Percentiles rank a stretch among this genome's conserved stretches.
These are phyloP conservation scores for Coemansia sp. DNA, from an alignment of 192 early-diverging fungal species.

Conservation along the genomic window DNA sequence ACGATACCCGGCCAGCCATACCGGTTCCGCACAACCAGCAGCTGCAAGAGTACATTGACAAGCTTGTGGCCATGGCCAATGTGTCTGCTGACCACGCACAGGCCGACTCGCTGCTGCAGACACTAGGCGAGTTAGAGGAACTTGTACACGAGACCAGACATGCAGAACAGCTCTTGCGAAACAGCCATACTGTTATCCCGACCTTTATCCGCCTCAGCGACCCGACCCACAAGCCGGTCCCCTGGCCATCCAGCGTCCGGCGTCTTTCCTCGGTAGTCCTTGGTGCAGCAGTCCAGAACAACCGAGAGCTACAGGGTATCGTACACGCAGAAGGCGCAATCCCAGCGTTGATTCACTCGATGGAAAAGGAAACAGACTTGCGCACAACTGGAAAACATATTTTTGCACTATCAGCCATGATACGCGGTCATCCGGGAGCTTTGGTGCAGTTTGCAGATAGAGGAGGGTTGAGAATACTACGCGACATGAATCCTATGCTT, in stretches of 20 bases:
- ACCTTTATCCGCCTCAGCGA: constrained; percentile 42
- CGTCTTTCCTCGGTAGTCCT: constrained; percentile 56
- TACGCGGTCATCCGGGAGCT: constrained; percentile 39
- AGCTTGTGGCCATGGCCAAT: constrained; percentile 19
- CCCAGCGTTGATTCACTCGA: constrained; percentile 16
- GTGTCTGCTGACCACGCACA: background rate
- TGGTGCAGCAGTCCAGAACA: constrained; percentile 61
- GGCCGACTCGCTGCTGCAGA: constrained; percentile 15
- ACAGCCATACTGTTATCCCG: constrained; percentile 30
- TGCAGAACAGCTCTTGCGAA: constrained; percentile 53
- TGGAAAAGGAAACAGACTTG: constrained; percentile 20
- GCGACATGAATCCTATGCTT: constrained; percentile 13
- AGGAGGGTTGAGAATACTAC: constrained; percentile 29
- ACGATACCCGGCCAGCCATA: background rate
- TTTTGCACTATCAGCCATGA: constrained; percentile 47
- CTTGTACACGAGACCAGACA: constrained; percentile 61
- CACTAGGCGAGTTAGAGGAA: constrained; percentile 59
- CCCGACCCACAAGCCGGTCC: constrained; percentile 4
- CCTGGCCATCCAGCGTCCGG: constrained; percentile 32
- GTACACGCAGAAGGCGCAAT: constrained; percentile 20
- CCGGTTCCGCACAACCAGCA: constrained; percentile 10
- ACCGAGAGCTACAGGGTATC: constrained; percentile 23
- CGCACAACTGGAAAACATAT: constrained; percentile 31
- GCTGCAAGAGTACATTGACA: constrained; percentile 37
- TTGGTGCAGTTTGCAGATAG: constrained; percentile 36